Evolutionary conservation across 441 rosid genomes (phyloP).

Genomic region (Mallotus japonicus): DNA sequence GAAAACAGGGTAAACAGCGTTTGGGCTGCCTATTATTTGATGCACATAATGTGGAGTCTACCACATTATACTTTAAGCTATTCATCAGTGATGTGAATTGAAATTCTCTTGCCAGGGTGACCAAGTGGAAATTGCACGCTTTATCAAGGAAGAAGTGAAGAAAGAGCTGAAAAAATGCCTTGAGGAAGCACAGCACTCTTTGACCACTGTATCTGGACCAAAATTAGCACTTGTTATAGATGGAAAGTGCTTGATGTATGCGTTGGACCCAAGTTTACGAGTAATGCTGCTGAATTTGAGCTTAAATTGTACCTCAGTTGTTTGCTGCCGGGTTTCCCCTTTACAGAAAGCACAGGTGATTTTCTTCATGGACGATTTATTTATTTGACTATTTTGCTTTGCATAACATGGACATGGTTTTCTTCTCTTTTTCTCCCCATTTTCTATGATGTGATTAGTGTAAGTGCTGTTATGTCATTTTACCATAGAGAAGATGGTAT

Average conservation of each 20-base stretch:
- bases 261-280: slow-evolving; percentile 86
- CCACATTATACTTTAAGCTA: neutral
- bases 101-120: slow-evolving; percentile 49
- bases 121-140: slow-evolving; percentile 80
- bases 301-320: slow-evolving; percentile 94
- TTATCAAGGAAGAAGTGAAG: slow-evolving; percentile 84
- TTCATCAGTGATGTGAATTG: neutral
- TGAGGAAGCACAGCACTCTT: slow-evolving; percentile 72
- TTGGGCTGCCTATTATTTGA: slow-evolving; percentile 16
- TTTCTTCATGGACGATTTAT: slow-evolving; percentile 11
- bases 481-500: neutral
- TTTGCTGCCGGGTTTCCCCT: slow-evolving; percentile 99
- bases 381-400: neutral
- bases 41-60: slow-evolving; percentile 14
- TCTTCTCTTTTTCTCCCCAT: neutral
- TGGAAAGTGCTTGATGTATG: slow-evolving; percentile 98
- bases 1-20: slow-evolving; percentile 76
- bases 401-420: neutral
- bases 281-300: slow-evolving; percentile 87
- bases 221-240: slow-evolving; percentile 89
- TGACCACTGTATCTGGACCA: slow-evolving; percentile 62
- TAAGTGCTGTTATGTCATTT: slow-evolving; percentile 8
- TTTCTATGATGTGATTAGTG: neutral
- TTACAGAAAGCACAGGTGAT: slow-evolving; percentile 98
- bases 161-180: slow-evolving; percentile 71